Conservation (phyloP, 192 early-diverging fungal species). For the Funneliformis geosporum region DNA sequence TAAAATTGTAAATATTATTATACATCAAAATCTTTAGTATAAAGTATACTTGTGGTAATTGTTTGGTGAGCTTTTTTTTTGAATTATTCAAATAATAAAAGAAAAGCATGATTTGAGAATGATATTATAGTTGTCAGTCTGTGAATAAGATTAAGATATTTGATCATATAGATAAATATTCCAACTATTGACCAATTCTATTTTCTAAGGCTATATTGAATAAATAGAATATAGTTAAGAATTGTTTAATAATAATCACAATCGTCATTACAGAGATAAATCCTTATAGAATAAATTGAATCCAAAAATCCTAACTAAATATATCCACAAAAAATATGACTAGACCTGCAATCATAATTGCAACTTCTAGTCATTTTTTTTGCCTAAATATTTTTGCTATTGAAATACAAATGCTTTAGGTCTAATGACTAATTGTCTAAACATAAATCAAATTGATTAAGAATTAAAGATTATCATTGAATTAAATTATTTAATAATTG, state of each 20-base stretch:
- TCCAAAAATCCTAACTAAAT: conserved; percentile 97
- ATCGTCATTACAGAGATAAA: conserved; percentile 94
- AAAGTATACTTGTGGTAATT: conserved; percentile 63
- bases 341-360: conserved; percentile 66
- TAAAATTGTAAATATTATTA: conserved; percentile 72
- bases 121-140: conserved; percentile 71
- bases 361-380: conserved; percentile 46
- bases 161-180: conserved; percentile 68
- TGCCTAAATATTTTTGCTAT: conserved; percentile 50
- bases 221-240: conserved; percentile 73
- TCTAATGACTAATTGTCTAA: conserved; percentile 87
- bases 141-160: conserved; percentile 65
- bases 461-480: background rate
- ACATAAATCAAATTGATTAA: conserved; percentile 16
- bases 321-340: conserved; percentile 88
- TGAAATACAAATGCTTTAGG: conserved; percentile 85
- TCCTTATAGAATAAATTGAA: conserved; percentile 93
- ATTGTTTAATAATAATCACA: conserved; percentile 90
- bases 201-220: conserved; percentile 40
- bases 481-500: background rate
- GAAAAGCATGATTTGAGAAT: conserved; percentile 64
- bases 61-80: conserved; percentile 57
- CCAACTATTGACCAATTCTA: conserved; percentile 71
- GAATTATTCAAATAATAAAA: conserved; percentile 56
- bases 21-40: conserved; percentile 92